Base-by-base conservation (phyloP, 2,329 filamentous ascomycete species). In the Hirsutella rhossiliensis region DNA sequence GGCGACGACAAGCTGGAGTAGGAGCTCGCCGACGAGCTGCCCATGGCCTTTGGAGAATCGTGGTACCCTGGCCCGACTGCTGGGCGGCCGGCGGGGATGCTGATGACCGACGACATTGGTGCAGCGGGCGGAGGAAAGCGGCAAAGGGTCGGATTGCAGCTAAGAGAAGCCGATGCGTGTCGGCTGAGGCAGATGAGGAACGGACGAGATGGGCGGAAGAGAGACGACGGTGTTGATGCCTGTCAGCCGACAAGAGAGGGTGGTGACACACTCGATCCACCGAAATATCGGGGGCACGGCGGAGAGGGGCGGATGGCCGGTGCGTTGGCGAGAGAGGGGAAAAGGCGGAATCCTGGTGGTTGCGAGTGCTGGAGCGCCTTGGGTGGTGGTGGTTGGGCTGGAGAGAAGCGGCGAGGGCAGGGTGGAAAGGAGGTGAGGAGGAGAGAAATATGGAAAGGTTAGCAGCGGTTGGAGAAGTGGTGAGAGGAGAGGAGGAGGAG, bases 71-170 rank as follows among this genome's bases (percentile, higher is more conserved):
- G 54, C 30, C 57, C 50, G 20, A 60, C 55, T 37, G 62, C 59
- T 42, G 62, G 60, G 36, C 59, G 59, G 38, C 55, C 64, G 49
- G 62, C 62, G 53, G 81, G 82, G 53, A 87, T 87, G 51, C 74
- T 70, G 64, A 86, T 86, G 47, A 79, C 83, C 47, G 80, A 80
- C 47, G 79, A 80, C 78, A 82, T 79, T 52, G 50, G 62, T 50
- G 54, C 46, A 50, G 39, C 47, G 34, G 34, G 34, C 17, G 17
- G 17, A n/a, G n/a, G 34, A 17, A 17, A 11, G 32, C 15, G 15
- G 44, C 27, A 34, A 15, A 5, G 19, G 23, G 19, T 39, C 38
- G 19, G 18, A 18, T 39, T 37, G 34, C n/a, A 37, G 34, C 34
- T 37, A 17, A 11, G 34, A 11, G n/a, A 11, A n/a, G 34, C 9